A percentile compares a stretch with the other conserved stretches of the same genome.
These are phyloP conservation scores for Macrolepiota albuminosa DNA, from an alignment of 768 basidiomycete genomes.

Conservation along the genomic window DNA sequence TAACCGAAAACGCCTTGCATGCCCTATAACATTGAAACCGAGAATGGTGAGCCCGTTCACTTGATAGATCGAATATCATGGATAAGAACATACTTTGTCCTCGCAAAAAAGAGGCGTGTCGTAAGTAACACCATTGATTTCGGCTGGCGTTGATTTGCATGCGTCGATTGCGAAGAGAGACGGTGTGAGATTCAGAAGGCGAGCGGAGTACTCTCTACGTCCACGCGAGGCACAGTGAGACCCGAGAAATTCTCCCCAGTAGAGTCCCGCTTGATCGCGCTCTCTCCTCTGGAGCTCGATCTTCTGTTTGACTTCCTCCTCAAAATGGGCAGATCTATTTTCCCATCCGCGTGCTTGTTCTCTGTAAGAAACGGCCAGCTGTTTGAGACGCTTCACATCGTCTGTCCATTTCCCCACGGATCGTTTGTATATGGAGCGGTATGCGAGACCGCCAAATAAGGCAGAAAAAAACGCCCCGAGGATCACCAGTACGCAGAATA, in stretches of 20 bases:
- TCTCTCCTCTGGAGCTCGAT: conserved; percentile 3
- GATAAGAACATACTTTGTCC: conserved; percentile 1
- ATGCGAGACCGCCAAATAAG: background rate
- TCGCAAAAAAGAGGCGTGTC: conserved; percentile 10
- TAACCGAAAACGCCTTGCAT: background rate
- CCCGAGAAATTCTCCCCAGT: conserved; percentile 8
- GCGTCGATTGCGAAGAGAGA: conserved; percentile 9
- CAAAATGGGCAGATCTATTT: background rate
- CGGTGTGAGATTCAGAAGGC: conserved; percentile 6
- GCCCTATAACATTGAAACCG: background rate
- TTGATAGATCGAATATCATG: background rate
- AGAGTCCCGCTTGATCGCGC: conserved; percentile 6
- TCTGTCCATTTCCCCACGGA: background rate
- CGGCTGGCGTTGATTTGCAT: conserved; percentile 11
- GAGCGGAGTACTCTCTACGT: conserved; percentile 6
- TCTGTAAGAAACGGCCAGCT: background rate
- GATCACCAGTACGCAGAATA: background rate
- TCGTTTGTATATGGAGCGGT: background rate
- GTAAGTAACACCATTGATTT: conserved; percentile 10
- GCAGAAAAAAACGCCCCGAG: background rate
- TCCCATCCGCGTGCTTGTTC: background rate
- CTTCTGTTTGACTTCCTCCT: background rate
- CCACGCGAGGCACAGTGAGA: conserved; percentile 3
- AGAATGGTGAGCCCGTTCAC: background rate
- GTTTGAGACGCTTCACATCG: background rate